A percentile compares a stretch with the other conserved stretches of the same genome.
Conservation (phyloP, 2,329 filamentous ascomycete species). For the Aspergillus sp. region DNA sequence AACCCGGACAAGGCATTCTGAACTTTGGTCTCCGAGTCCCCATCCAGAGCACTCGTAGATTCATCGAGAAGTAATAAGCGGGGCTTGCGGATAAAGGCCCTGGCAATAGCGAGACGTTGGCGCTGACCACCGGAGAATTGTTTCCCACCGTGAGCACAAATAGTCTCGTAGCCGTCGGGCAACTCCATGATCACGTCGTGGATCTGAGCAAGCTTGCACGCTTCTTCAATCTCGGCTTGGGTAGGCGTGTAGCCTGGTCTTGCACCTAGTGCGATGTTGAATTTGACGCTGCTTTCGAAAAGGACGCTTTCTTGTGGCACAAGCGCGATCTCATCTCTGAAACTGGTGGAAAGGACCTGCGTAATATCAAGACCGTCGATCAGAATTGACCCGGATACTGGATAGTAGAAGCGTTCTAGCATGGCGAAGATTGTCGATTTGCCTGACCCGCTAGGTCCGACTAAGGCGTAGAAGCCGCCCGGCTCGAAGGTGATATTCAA, state of each 20-base stretch:
- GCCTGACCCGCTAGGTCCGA: conserved; percentile 68
- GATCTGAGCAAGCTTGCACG: conserved; percentile 67
- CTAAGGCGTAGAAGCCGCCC: conserved; percentile 46
- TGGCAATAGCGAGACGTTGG: conserved; percentile 57
- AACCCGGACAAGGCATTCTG: conserved; percentile 37
- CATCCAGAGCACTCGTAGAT: conserved; percentile 59
- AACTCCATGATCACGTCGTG: conserved; percentile 65
- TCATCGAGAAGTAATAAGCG: conserved; percentile 59
- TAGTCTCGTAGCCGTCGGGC: conserved; percentile 64
- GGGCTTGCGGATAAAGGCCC: conserved; percentile 55
- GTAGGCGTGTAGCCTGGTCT: conserved; percentile 55
- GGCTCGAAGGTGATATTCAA: conserved; percentile 54
- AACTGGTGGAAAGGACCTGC: conserved; percentile 34
- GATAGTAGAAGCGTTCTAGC: conserved; percentile 55
- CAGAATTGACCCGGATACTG: conserved; percentile 49
- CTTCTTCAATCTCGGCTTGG: conserved; percentile 62
- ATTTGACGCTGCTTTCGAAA: conserved; percentile 47
- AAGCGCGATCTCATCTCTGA: conserved; percentile 45
- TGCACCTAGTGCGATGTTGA: conserved; percentile 45
- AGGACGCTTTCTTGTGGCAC: conserved; percentile 49
- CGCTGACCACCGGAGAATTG: conserved; percentile 58
- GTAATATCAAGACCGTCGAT: conserved; percentile 54
- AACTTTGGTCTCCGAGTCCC: conserved; percentile 51
- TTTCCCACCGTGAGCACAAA: conserved; percentile 54
- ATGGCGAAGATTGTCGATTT: conserved; percentile 64